Evolutionary conservation across 495 filamentous ascomycete genomes (phyloP).

Genomic region (Thermothielavioides terrestris): DNA sequence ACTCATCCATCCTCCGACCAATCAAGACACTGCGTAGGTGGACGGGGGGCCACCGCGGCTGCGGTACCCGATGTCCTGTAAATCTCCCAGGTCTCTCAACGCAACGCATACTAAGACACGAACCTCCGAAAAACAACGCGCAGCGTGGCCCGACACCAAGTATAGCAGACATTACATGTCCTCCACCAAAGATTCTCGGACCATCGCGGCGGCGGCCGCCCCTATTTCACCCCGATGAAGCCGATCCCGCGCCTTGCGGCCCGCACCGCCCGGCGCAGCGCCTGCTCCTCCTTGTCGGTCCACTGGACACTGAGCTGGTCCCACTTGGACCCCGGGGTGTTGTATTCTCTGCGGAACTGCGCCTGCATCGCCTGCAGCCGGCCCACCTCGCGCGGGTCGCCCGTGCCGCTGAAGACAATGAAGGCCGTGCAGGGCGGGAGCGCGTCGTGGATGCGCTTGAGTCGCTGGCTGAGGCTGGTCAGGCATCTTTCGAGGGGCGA

Average conservation of each 20-base stretch:
- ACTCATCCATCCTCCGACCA: too few relatives aligned
- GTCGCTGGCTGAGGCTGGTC: conserved; percentile 40
- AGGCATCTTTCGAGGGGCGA: conserved; percentile 42
- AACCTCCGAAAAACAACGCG: background rate
- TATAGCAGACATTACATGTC: background rate
- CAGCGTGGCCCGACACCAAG: background rate
- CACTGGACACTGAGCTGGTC: conserved; percentile 79
- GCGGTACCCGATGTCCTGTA: too few relatives aligned
- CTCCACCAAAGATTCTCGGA: background rate
- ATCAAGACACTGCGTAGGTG: too few relatives aligned
- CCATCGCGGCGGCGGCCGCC: background rate
- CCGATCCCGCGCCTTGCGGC: conserved; percentile 68
- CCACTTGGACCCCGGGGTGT: conserved; percentile 65
- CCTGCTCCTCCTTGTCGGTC: conserved; percentile 83
- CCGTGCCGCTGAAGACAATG: conserved; percentile 80
- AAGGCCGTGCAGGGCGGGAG: conserved; percentile 79
- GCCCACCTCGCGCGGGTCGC: conserved; percentile 72
- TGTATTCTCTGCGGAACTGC: conserved; percentile 67
- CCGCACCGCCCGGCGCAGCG: conserved; percentile 58
- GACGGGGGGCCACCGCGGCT: too few relatives aligned
- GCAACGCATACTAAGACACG: background rate
- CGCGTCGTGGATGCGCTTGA: conserved; percentile 61
- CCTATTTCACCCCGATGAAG: conserved; percentile 68
- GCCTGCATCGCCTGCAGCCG: conserved; percentile 65
- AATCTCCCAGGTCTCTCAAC: too few relatives aligned